phyloP scores from a whole-genome alignment of 495 filamentous ascomycete species.

The Glarea lozoyensis region DNA sequence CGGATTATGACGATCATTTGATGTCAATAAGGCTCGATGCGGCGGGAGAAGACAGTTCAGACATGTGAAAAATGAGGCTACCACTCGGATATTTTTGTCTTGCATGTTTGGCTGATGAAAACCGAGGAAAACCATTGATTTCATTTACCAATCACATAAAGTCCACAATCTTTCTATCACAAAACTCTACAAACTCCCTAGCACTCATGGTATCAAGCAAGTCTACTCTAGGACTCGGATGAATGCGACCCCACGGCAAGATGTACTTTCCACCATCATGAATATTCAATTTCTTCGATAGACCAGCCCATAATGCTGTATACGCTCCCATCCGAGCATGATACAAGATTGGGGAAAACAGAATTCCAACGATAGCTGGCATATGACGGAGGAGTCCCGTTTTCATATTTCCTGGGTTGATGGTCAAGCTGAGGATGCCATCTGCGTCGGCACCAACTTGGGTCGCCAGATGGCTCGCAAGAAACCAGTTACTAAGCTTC shows the following conservation, averaged over 20 bases:
- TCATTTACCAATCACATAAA: too few relatives aligned
- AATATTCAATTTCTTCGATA: not conserved
- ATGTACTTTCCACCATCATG: not conserved
- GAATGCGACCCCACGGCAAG: not conserved
- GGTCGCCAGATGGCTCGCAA: slow-evolving; percentile 21
- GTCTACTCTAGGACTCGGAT: not conserved
- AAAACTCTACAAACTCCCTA: not conserved
- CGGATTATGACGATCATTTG: too few relatives aligned
- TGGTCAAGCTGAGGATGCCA: slow-evolving; percentile 20
- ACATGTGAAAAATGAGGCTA: too few relatives aligned
- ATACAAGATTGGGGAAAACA: not conserved
- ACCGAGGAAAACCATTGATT: too few relatives aligned
- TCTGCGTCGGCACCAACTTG: slow-evolving; percentile 1
- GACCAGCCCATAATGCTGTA: not conserved
- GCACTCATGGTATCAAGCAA: not conserved
- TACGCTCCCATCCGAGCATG: not conserved
- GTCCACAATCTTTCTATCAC: not conserved
- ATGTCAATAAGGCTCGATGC: too few relatives aligned
- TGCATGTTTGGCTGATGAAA: too few relatives aligned
- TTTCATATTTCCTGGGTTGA: slow-evolving; percentile 34
- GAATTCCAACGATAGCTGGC: slow-evolving; percentile 25
- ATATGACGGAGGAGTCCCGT: slow-evolving; percentile 20
- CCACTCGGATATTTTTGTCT: too few relatives aligned
- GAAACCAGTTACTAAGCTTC: slow-evolving; percentile 26
- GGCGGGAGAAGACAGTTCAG: too few relatives aligned